Base-by-base conservation (phyloP, 1,284 basidiomycete genomes). In the Cystobasidium slooffiae region DNA sequence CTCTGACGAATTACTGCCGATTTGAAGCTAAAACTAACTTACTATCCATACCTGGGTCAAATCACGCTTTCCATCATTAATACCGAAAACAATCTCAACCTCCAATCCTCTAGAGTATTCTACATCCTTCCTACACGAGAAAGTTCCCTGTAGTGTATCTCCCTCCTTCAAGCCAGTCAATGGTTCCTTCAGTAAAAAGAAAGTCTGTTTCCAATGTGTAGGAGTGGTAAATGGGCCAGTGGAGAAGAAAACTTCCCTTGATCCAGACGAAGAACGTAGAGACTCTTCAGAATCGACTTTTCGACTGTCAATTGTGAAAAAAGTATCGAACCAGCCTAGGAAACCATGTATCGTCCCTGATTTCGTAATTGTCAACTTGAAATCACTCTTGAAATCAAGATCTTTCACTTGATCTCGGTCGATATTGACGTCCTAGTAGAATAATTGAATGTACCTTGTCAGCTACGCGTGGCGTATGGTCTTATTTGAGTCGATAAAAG, bases 161-260 rank as follows among this genome's bases (percentile, higher is more conserved):
- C 93, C 94, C 82, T 91, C 87, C 8, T 86, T 84, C 0, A 91
- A 89, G 31, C 82, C 80, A 20, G 22, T 37, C 75, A 98, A 87
- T 0, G 93, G 91, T 66, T 94, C 88, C 70, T 88, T 87, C 76
- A 99, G 85, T 77, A 98, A 84, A 82, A 99, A 97, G 12, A 94
- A 80, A 0, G 95, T 95, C 81, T 99, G 96, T 82, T 96, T 96
- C 96, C 96, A 99, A 82, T 99, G 96, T n/a, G 96, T 99, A 24
- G 91, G 89, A 62, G 89, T 88, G 76, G 91, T 92, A 78, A 84
- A 76, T 5, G 96, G 94, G 0, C 94, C 93, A 0, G 96, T 99
- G 76, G 93, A 96, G 82, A 98, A 98, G 81, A 91, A 92, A 8
- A 88, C 88, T 43, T 89, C 84, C 18, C 87, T 87, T 43, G 85